Evolutionary conservation across 495 filamentous ascomycete genomes (phyloP), one percentile per base, ranked within the genome.

Genomic region (Talaromyces ruber): DNA sequence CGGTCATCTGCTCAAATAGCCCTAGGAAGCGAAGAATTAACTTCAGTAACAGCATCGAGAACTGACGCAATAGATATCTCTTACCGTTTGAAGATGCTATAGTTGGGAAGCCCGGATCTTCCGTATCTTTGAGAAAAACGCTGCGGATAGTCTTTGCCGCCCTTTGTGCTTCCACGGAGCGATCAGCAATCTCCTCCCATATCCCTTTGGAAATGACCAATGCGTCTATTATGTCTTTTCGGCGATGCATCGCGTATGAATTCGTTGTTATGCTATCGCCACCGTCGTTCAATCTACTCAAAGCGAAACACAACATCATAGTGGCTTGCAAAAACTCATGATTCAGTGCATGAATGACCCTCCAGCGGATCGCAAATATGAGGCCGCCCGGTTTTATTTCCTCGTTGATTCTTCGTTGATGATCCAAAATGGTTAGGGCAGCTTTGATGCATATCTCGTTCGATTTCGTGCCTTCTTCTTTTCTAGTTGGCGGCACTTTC

Each of bases 261-360:
- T 60, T 25, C 22, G 37, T 28, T 22, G 22, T 28, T 22, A 14
- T 47, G 37, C 22, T 34, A 18, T 11, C 43, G 14, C 22, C 12
- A 34, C 32, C 56, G 24, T 60, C 39, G 24, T 60, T 18, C 14
- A 51, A 29, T 30, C 45, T 8, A 60, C 39, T 60, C 26, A 60
- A n/a, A 29, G 59, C 59, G 52, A 72, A 68, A 62, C 76, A 79
- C 6, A 77, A 45, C 34, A 77, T 71, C 58, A 68, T 73, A 4
- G 74, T 76, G 24, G 71, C 74, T 12, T 73, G 63, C 11, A 79
- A 64, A 32, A 73, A 76, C 22, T 74, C 67, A 60, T 73, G 68
- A 32, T 67, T 73, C 47, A 75, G 64, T 3, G 70, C 64, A 8
- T 72, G 71, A 32, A 63, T 63, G 11, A 70, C 62, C 18, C 70